Conservation (phyloP, 2,329 filamentous ascomycete species). For the Aspergillus aculeatus region DNA sequence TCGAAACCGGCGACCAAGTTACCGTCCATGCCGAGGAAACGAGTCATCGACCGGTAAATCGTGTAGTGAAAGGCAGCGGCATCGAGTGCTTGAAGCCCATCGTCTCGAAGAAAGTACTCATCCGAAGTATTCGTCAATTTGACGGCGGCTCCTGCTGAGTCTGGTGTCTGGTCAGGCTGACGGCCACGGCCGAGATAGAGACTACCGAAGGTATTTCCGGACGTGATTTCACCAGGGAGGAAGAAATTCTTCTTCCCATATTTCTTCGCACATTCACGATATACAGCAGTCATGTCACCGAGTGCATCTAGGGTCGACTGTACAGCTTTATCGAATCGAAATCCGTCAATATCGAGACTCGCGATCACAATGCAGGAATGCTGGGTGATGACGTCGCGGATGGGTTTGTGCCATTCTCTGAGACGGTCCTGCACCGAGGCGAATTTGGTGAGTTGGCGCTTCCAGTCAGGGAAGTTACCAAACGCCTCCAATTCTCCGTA, state of each 20-base stretch:
- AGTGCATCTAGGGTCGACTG: slow-evolving; percentile 62
- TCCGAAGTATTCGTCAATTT: slow-evolving; percentile 44
- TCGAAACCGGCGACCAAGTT: slow-evolving; percentile 54
- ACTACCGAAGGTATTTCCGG: slow-evolving; percentile 58
- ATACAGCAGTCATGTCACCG: slow-evolving; percentile 55
- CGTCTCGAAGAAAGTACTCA: slow-evolving; percentile 51
- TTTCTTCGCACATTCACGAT: slow-evolving; percentile 56
- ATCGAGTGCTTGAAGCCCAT: slow-evolving; percentile 55
- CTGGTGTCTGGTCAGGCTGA: slow-evolving; percentile 51
- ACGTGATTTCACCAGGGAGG: slow-evolving; percentile 62
- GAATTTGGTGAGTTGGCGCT: slow-evolving; percentile 63
- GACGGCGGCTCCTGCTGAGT: slow-evolving; percentile 49
- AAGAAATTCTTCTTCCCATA: slow-evolving; percentile 63
- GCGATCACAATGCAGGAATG: slow-evolving; percentile 63
- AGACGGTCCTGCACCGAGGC: slow-evolving; percentile 65
- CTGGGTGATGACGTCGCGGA: slow-evolving; percentile 56
- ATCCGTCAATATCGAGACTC: slow-evolving; percentile 63
- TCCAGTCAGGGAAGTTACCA: slow-evolving; percentile 61
- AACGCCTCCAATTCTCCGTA: slow-evolving; percentile 65
- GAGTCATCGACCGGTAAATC: slow-evolving; percentile 57
- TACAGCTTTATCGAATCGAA: slow-evolving; percentile 64
- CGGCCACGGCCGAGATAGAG: slow-evolving; percentile 62
- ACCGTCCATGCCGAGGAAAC: slow-evolving; percentile 60
- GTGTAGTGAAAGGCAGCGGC: slow-evolving; percentile 62
- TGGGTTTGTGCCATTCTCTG: slow-evolving; percentile 61